Evolutionary conservation across 768 basidiomycete genomes (phyloP).

Genomic region (Paxillus ammoniavirescens): DNA sequence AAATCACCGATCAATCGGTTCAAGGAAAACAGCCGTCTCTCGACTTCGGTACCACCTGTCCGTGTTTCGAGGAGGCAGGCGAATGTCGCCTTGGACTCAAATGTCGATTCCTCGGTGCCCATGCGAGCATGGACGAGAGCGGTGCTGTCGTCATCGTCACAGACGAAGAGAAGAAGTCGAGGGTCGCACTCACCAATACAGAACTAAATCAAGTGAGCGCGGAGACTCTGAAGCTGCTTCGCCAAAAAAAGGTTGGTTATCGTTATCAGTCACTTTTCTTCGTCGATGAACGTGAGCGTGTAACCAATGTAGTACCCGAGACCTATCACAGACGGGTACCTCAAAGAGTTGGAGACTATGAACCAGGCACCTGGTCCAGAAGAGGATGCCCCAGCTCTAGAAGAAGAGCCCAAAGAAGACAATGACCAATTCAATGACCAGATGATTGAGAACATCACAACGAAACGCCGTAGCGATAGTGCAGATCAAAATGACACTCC

Average conservation of each 20-base stretch:
- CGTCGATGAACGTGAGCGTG: background rate
- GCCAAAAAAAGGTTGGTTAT: slow-evolving; percentile 61
- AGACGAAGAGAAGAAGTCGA: slow-evolving; percentile 61
- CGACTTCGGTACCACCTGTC: slow-evolving; percentile 23
- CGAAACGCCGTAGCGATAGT: slow-evolving; percentile 35
- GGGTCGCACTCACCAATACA: slow-evolving; percentile 41
- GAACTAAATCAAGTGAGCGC: slow-evolving; percentile 72
- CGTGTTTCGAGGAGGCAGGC: slow-evolving; percentile 27
- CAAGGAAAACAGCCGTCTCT: slow-evolving; percentile 12
- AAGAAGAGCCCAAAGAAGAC: slow-evolving; percentile 13
- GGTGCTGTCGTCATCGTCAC: slow-evolving; percentile 44
- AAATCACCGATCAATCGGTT: slow-evolving; percentile 1
- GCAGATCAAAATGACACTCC: slow-evolving; percentile 50
- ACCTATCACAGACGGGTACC: slow-evolving; percentile 63
- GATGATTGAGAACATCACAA: slow-evolving; percentile 22
- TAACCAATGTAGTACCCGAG: slow-evolving; percentile 51
- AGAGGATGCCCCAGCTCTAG: slow-evolving; percentile 2
- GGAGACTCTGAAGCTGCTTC: slow-evolving; percentile 58
- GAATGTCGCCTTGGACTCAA: slow-evolving; percentile 63
- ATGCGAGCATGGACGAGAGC: slow-evolving; percentile 50
- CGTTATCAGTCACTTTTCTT: slow-evolving; percentile 4
- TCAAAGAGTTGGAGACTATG: slow-evolving; percentile 46
- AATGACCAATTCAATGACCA: background rate
- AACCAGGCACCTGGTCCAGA: slow-evolving; percentile 13
- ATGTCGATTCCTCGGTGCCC: slow-evolving; percentile 86